phyloP scores from a whole-genome alignment of 2,329 filamentous ascomycete species.

The Aspergillus fumigatus region DNA sequence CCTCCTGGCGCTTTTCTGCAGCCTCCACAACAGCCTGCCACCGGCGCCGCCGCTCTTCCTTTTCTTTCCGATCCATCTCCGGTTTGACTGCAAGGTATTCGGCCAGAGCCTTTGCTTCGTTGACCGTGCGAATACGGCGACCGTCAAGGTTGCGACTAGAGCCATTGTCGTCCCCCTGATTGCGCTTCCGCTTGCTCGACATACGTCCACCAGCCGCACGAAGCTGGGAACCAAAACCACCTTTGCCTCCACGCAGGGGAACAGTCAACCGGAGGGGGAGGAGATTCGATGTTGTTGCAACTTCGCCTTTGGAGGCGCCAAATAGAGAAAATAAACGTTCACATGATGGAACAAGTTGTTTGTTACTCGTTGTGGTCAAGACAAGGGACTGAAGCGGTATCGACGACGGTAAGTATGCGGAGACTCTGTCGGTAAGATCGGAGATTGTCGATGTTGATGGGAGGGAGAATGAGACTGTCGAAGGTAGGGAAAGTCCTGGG shows the following conservation, averaged over 20 bases:
- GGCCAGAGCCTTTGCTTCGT: conserved; percentile 89
- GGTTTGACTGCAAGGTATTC: conserved; percentile 95
- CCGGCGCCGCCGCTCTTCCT: conserved; percentile 71
- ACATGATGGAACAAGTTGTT: conserved; percentile 54
- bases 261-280: conserved; percentile 76
- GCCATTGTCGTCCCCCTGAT: conserved; percentile 75
- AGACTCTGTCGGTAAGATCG: conserved; percentile 61
- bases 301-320: conserved; percentile 34
- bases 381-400: conserved; percentile 56
- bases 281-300: conserved; percentile 56
- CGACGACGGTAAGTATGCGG: conserved; percentile 56
- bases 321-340: conserved; percentile 60
- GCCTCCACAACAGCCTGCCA: conserved; percentile 87
- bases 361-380: conserved; percentile 77
- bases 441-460: conserved; percentile 60
- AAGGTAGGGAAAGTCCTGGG: conserved; percentile 72
- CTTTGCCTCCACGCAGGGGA: conserved; percentile 86
- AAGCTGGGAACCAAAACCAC: conserved; percentile 94
- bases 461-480: conserved; percentile 76
- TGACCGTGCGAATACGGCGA: conserved; percentile 81
- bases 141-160: conserved; percentile 94
- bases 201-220: conserved; percentile 96
- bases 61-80: conserved; percentile 93
- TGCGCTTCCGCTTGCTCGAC: conserved; percentile 89
- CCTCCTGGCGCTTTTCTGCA: conserved; percentile 76